Evolutionary conservation across 495 filamentous ascomycete species (phyloP).

Genomic region (Hypoxylon fragiforme): DNA sequence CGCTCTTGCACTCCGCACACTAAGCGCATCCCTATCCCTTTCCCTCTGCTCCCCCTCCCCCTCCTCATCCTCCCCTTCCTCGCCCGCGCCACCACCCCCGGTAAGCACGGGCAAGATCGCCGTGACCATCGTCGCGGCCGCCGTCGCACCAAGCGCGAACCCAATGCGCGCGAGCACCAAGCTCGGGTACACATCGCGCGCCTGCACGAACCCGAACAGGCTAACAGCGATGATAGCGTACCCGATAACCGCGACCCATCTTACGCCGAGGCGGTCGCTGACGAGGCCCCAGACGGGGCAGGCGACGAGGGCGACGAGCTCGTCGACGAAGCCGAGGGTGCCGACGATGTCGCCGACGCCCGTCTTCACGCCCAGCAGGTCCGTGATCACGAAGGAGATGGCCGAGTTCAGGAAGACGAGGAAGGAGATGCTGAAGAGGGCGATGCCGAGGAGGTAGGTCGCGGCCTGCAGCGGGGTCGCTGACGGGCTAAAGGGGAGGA

Average conservation of each 20-base stretch:
- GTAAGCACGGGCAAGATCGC: constrained; percentile 89
- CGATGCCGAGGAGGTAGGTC: constrained; percentile 86
- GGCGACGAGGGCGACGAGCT: constrained; percentile 85
- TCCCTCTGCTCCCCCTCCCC: too few species aligned
- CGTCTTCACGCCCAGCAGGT: constrained; percentile 75
- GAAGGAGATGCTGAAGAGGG: constrained; percentile 94
- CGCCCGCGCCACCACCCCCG: constrained; percentile 41
- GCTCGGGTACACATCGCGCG: constrained; percentile 85
- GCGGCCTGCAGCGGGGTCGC: constrained; percentile 72
- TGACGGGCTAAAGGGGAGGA: constrained; percentile 58
- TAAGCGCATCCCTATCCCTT: constrained; percentile 15
- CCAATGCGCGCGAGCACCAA: constrained; percentile 81
- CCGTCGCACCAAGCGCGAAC: constrained; percentile 89
- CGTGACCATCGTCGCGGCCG: constrained; percentile 95
- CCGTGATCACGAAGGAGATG: constrained; percentile 91
- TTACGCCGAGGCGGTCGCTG: constrained; percentile 86
- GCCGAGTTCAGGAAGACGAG: constrained; percentile 96
- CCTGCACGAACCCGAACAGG: constrained; percentile 80
- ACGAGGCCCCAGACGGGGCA: constrained; percentile 91
- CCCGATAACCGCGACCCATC: constrained; percentile 75
- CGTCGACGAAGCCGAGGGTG: constrained; percentile 93
- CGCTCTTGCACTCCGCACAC: too few species aligned
- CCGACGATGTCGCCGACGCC: constrained; percentile 88
- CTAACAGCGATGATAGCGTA: constrained; percentile 78
- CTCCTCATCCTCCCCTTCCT: constrained; percentile 18